phyloP scores from a whole-genome alignment of 768 basidiomycete species.

The Porphyrellus cyaneotinctus region DNA sequence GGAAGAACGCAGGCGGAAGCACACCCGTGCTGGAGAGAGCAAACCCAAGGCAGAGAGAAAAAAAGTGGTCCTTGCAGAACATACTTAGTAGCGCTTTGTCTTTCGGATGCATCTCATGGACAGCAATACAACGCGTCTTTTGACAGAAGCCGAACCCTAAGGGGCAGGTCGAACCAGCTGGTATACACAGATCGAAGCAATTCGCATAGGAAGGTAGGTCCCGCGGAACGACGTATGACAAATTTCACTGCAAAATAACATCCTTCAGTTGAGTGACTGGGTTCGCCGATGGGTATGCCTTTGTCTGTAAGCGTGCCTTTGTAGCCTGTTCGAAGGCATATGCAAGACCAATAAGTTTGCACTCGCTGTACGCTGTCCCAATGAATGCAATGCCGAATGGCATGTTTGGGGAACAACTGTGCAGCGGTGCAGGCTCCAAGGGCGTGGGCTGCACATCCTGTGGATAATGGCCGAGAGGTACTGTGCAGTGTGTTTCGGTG shows the following conservation, averaged over 20 bases:
- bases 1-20: slow-evolving; percentile 88
- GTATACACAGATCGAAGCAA: slow-evolving; percentile 1
- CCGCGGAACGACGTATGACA: neutral
- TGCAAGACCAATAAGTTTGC: slow-evolving; percentile 51
- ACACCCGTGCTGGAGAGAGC: slow-evolving; percentile 77
- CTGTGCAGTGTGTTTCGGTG: slow-evolving; percentile 21
- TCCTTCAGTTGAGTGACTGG: slow-evolving; percentile 50
- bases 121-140: slow-evolving; percentile 6
- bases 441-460: slow-evolving; percentile 39
- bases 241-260: slow-evolving; percentile 21
- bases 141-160: neutral
- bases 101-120: slow-evolving; percentile 1
- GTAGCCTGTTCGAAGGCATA: slow-evolving; percentile 69
- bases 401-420: slow-evolving; percentile 38
- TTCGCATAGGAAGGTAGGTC: slow-evolving; percentile 1
- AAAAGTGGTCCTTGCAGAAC: slow-evolving; percentile 79
- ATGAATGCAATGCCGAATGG: slow-evolving; percentile 63
- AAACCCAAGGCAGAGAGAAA: slow-evolving; percentile 93
- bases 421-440: slow-evolving; percentile 40
- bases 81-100: slow-evolving; percentile 36
- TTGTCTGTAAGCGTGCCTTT: slow-evolving; percentile 43
- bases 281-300: slow-evolving; percentile 49
- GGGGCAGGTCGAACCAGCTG: neutral
- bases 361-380: slow-evolving; percentile 59
- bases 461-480: slow-evolving; percentile 60